phyloP scores from a whole-genome alignment of 2,329 filamentous ascomycete species.

The Xylariaceae sp. region DNA sequence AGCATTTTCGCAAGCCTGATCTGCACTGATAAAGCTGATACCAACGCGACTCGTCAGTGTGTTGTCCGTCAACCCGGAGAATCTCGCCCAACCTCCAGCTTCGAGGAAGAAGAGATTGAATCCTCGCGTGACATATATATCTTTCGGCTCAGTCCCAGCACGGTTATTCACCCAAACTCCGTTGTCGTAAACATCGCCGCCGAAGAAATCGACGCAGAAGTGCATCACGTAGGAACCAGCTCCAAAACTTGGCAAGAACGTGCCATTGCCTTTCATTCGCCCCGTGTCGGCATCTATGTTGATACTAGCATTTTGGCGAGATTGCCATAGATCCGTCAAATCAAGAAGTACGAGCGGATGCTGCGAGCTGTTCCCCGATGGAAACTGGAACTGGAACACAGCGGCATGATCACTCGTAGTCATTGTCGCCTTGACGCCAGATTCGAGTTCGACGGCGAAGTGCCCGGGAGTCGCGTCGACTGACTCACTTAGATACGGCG shows the following conservation, averaged over 20 bases:
- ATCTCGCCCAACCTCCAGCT: conserved; percentile 55
- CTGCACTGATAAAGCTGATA: conserved; percentile 60
- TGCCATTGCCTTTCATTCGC: conserved; percentile 55
- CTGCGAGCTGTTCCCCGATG: conserved; percentile 23
- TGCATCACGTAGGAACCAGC: conserved; percentile 55
- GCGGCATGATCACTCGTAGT: conserved; percentile 60
- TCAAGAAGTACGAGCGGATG: conserved; percentile 58
- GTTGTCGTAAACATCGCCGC: conserved; percentile 36
- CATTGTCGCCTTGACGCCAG: conserved; percentile 56
- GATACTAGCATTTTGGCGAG: conserved; percentile 47
- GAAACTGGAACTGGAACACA: conserved; percentile 60
- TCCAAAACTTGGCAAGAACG: conserved; percentile 61
- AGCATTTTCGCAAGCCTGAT: conserved; percentile 61
- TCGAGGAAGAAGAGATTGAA: conserved; percentile 43
- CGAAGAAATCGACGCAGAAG: conserved; percentile 60
- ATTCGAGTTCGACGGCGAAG: conserved; percentile 55
- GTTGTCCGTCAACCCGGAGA: conserved; percentile 42
- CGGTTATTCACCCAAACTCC: conserved; percentile 42
- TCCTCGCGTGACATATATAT: conserved; percentile 38
- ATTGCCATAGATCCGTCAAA: conserved; percentile 57
- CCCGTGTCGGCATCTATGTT: conserved; percentile 49
- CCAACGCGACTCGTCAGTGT: conserved; percentile 59
- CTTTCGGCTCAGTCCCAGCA: conserved; percentile 37
- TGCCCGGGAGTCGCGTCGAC: conserved; percentile 52
- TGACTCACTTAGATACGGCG: conserved; percentile 39